phyloP scores from a whole-genome alignment of 2,329 filamentous ascomycete genomes.

The Fusarium drepaniforme region DNA sequence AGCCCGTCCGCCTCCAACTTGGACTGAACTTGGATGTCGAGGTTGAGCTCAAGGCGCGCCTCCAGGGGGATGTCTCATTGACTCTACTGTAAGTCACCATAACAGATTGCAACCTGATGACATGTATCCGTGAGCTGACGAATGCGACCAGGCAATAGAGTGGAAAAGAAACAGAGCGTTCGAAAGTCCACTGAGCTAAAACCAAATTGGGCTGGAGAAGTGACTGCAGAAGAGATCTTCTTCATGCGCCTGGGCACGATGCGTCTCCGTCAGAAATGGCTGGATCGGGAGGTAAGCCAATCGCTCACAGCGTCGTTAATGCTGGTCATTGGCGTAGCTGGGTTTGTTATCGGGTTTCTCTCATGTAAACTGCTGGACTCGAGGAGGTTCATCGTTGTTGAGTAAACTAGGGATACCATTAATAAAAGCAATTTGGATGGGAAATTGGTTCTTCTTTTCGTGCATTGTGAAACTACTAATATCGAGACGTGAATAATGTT shows the following conservation, averaged over 20 bases:
- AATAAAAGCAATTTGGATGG: neutral
- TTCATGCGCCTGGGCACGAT: slow-evolving; percentile 33
- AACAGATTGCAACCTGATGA: neutral
- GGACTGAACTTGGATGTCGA: slow-evolving; percentile 37
- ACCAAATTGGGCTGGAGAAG: slow-evolving; percentile 27
- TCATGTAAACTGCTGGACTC: slow-evolving; percentile 30
- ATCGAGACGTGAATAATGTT: neutral
- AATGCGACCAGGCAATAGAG: slow-evolving; percentile 29
- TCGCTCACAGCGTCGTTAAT: slow-evolving; percentile 33
- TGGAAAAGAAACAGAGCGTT: slow-evolving; percentile 30
- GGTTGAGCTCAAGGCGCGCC: slow-evolving; percentile 33
- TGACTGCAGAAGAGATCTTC: slow-evolving; percentile 33
- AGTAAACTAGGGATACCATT: neutral
- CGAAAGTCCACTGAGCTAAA: slow-evolving; percentile 29
- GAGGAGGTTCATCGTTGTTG: slow-evolving; percentile 3
- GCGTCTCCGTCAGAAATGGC: slow-evolving; percentile 28
- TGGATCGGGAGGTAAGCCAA: slow-evolving; percentile 32
- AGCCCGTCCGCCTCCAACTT: slow-evolving; percentile 34
- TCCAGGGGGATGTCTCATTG: slow-evolving; percentile 35
- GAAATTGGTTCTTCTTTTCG: neutral
- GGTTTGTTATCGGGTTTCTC: slow-evolving; percentile 26
- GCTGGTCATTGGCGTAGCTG: slow-evolving; percentile 34
- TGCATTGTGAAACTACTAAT: neutral
- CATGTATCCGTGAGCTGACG: neutral
- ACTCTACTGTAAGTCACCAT: slow-evolving; percentile 33